Evolutionary conservation across 345 rosid genomes (phyloP).

Genomic region (Acer campestre): DNA sequence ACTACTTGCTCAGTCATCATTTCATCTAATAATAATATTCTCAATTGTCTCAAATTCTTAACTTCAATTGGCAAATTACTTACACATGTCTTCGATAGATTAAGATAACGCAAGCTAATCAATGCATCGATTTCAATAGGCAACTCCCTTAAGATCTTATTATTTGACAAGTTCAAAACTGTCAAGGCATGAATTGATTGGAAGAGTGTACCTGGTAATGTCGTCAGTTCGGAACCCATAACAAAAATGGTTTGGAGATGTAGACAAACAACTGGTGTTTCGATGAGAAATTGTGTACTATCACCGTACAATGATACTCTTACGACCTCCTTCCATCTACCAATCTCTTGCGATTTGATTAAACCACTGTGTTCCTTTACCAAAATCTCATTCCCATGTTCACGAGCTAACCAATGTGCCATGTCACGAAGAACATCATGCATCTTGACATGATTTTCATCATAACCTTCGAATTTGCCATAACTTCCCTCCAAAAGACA

Average conservation of each 20-base stretch:
- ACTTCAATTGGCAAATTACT: no score
- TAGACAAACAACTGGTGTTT: background rate
- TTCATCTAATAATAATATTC: no score
- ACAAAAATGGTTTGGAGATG: background rate
- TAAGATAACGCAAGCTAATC: background rate
- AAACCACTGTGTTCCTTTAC: background rate
- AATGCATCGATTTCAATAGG: background rate
- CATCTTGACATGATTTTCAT: background rate
- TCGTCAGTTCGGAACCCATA: no score
- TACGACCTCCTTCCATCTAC: background rate
- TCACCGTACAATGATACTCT: background rate
- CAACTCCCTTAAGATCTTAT: background rate
- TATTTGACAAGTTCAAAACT: slow-evolving; percentile 14
- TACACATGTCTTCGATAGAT: background rate
- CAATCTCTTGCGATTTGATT: background rate
- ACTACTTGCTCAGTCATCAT: fast-evolving
- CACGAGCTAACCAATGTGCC: slow-evolving; percentile 9
- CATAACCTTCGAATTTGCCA: no score
- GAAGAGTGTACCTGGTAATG: no score
- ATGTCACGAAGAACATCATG: slow-evolving; percentile 16
- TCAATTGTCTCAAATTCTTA: no score
- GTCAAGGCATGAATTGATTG: background rate
- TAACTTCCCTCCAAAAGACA: background rate
- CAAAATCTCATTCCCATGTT: background rate
- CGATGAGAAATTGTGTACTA: no score